These are phyloP conservation scores for Pseudoturritis turrita DNA, from an alignment of 345 rosid genomes.

Conservation along the genomic window DNA sequence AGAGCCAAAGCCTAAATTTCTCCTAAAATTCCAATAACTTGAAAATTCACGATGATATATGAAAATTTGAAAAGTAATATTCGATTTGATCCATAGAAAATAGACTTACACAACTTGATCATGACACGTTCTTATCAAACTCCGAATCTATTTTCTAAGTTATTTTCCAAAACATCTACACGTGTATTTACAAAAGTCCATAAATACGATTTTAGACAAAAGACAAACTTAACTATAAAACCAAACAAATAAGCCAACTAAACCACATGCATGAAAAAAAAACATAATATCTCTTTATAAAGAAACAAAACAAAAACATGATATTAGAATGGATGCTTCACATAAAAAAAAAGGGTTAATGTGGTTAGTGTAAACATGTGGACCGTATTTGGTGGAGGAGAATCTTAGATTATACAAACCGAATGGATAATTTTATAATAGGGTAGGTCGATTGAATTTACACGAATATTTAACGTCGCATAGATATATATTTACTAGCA, in stretches of 20 bases:
- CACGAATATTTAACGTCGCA: not conserved
- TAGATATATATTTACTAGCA: not conserved
- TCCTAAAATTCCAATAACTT: not conserved
- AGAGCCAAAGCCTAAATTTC: not conserved
- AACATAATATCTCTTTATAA: no score
- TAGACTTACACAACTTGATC: slow-evolving; percentile 10
- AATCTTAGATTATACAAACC: not conserved
- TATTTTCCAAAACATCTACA: slow-evolving; percentile 15
- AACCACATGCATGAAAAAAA: slow-evolving; percentile 15
- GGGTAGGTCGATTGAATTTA: slow-evolving; percentile 7
- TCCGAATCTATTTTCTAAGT: slow-evolving; percentile 1
- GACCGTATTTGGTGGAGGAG: slow-evolving; percentile 21
- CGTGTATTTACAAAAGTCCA: slow-evolving; percentile 11
- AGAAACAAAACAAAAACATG: not conserved
- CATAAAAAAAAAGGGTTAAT: not conserved
- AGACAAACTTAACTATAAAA: not conserved
- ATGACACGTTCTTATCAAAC: slow-evolving; percentile 10
- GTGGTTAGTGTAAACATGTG: not conserved
- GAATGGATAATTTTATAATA: not conserved
- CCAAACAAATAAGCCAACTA: not conserved
- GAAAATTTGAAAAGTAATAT: not conserved
- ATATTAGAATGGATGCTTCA: not conserved
- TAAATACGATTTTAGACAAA: not conserved
- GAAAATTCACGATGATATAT: not conserved
- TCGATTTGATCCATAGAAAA: not conserved